Evolutionary conservation across 345 rosid species (phyloP), one percentile per base, ranked within the genome.

Genomic region (Lagerstroemia speciosa): DNA sequence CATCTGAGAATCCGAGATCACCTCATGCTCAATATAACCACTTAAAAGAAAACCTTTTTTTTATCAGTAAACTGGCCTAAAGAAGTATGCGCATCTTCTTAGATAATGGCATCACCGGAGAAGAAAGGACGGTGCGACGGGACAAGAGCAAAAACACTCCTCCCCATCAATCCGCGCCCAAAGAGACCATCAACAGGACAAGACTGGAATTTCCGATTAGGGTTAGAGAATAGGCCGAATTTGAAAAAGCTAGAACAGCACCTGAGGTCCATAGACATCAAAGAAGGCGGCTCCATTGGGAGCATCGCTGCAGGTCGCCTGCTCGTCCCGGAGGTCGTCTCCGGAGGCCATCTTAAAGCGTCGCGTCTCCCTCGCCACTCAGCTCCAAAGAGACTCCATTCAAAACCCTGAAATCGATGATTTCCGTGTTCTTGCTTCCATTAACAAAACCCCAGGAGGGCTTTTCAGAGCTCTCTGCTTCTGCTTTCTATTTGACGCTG

Each of bases 231-330:
- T 0, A 0, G 19, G 37, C 20, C 0, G 0, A n/a, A 9, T n/a
- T 19, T 16, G 16, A 8, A 33, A 29, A 20, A 41, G 27, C n/a
- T n/a, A 15, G 61, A 9, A 55, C 2, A 33, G 73, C 78, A 87
- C 97, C 63, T 85, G 60, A 6, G 96, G 91, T 74, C 98, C 98
- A 69, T 86, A 93, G 75, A 87, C 66, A 77, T 91, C 94, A 80
- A 72, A 86, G 78, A 71, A 90, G 62, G 62, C 31, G 20, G 8
- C 40, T 30, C 64, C 69, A 17, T 55, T 38, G 69, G n/a, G 63
- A 43, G 29, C 43, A 26, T 45, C 64, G 55, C 64, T 67, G 73
- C 68, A 67, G 50, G 76, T 72, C 55, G 26, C 58, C 20, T 58
- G 76, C 69, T 73, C 83, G 58, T 69, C 77, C 36, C 70, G 67